These are phyloP conservation scores for Thoreauomyces humboldtii DNA, from an alignment of 192 early-diverging fungal species.

Conservation along the genomic window DNA sequence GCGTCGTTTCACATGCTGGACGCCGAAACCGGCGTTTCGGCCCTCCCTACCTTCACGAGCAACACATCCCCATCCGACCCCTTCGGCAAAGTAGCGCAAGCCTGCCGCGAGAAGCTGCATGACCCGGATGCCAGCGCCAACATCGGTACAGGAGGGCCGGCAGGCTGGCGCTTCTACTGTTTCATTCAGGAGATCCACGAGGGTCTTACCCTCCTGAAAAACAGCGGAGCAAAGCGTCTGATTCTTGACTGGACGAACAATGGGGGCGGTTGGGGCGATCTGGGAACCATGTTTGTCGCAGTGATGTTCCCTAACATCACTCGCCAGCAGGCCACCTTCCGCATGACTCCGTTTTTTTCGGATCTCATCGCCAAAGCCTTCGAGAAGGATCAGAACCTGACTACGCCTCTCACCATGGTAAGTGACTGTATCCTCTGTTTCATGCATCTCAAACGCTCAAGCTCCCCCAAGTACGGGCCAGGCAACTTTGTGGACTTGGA, in stretches of 20 bases:
- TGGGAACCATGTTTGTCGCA: conserved; percentile 7
- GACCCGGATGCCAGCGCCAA: conserved; percentile 17
- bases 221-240: conserved; percentile 23
- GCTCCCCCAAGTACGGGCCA: too few relatives aligned
- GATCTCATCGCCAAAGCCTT: conserved; percentile 14
- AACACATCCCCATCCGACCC: neutral
- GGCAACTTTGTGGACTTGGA: conserved; percentile 28
- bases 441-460: too few relatives aligned
- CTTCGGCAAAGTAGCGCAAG: neutral
- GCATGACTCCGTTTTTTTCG: conserved; percentile 7
- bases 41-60: conserved; percentile 17
- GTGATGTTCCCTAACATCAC: conserved; percentile 18
- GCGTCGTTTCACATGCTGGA: conserved; percentile 15
- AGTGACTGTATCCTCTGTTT: too few relatives aligned
- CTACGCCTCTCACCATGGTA: conserved; percentile 30
- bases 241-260: conserved; percentile 38
- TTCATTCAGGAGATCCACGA: conserved; percentile 29
- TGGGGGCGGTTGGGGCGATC: conserved; percentile 36
- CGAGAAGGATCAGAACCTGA: conserved; percentile 13
- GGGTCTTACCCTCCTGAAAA: conserved; percentile 26
- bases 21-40: conserved; percentile 11
- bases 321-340: conserved; percentile 17
- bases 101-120: neutral
- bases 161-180: conserved; percentile 20
- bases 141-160: conserved; percentile 27